phyloP scores from a whole-genome alignment of 306 rosid species.

The Arachis stenosperma region DNA sequence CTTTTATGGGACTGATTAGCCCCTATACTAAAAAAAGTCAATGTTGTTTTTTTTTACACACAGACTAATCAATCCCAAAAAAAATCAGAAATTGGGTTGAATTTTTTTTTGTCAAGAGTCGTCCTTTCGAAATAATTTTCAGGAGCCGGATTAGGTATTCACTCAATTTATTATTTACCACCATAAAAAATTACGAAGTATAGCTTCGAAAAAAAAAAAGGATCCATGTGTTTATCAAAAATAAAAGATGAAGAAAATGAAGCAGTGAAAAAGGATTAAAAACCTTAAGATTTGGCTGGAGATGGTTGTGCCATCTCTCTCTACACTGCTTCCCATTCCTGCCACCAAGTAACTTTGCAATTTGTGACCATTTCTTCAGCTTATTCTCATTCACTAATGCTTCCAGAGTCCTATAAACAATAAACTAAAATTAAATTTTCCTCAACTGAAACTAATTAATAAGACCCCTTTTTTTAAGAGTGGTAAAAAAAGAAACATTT shows the following conservation, averaged over 20 bases:
- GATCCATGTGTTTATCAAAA: not conserved
- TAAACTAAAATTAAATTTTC: not conserved
- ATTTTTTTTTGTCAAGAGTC: no score
- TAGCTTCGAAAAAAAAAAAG: not conserved
- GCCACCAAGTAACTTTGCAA: conserved; percentile 54
- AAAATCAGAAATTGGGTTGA: no score
- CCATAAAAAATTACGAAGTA: no score
- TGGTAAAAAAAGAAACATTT: no score
- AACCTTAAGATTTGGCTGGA: conserved; percentile 74
- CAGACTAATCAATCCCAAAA: no score
- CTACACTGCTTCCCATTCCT: conserved; percentile 78
- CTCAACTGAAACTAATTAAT: not conserved
- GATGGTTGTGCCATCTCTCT: conserved; percentile 88
- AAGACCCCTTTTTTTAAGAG: not conserved
- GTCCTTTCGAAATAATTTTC: no score
- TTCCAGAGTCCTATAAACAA: conserved; percentile 48
- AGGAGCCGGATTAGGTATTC: no score
- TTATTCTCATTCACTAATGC: conserved; percentile 53
- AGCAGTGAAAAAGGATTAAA: conserved; percentile 1
- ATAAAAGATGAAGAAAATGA: not conserved
- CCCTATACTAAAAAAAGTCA: no score
- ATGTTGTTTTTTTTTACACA: no score
- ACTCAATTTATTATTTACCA: no score
- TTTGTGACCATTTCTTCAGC: conserved; percentile 61
- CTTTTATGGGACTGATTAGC: no score